Base-by-base conservation (phyloP, 2,329 filamentous ascomycete genomes). In the Claviceps spartinae region DNA sequence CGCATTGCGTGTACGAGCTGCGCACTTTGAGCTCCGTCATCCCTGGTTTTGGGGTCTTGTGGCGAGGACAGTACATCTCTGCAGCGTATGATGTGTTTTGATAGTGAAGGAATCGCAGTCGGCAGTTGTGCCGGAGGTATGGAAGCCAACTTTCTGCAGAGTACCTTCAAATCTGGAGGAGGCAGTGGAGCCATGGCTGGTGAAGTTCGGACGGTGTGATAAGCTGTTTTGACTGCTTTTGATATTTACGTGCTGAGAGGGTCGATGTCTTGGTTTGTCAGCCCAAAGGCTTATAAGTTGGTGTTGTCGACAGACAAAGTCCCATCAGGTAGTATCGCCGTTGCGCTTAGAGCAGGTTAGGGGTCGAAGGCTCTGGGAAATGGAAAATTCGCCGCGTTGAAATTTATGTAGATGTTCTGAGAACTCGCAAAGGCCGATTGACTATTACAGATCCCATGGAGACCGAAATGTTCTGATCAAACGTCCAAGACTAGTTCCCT, bases 1-100 rank as follows among this genome's bases (percentile, higher is more conserved):
- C 86, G 88, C 61, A 94, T 75, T 64, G 86, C 91, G 67, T 95
- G 87, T 1, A 93, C 76, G 20, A 88, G 76, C n/a, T 85, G 72
- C 0, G 82, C 70, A 44, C 74, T 73, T 54, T 91, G 87, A 0
- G 83, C 77, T 6, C 71, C 69, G 55, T 76, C 78, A 52, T 79
- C 74, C 59, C 83, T 84, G 54, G 78, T 72, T 52, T 78, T 77
- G 47, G 76, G 74, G 51, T 82, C 78, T 36, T 79, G 76, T 7
- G 81, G 69, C 5, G 77, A 70, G 4, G 86, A 86, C 38, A 95
- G 72, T 30, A 85, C 65, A 40, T 69, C 69, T 54, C 73, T 73
- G 63, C 78, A 83, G 50, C 76, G 74, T 52, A 77, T 64, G 38
- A 82, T 68, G 65, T 81, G 75, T 60, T 70, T 72, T 53, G 79